Conservation (phyloP, 2,329 filamentous ascomycete species). For the Xylaria sp. region DNA sequence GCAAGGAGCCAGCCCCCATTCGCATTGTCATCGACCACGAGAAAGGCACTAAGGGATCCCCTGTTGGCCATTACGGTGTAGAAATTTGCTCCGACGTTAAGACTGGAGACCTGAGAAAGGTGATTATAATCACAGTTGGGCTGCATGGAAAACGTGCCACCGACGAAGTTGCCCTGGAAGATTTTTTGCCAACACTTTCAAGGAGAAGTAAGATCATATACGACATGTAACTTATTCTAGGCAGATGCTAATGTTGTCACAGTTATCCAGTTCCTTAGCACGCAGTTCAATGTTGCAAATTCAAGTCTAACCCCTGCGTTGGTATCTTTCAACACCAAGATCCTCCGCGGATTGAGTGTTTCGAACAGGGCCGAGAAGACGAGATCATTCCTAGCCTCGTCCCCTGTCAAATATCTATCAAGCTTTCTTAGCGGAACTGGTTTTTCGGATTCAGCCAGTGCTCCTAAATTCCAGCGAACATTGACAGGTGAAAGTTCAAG, state of each 20-base stretch:
- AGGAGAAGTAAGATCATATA: slow-evolving; percentile 69
- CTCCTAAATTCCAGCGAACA: slow-evolving; percentile 57
- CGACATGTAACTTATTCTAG: neutral
- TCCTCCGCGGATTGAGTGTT: slow-evolving; percentile 76
- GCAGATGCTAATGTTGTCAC: slow-evolving; percentile 48
- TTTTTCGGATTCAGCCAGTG: slow-evolving; percentile 54
- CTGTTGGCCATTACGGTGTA: slow-evolving; percentile 74
- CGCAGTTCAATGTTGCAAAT: slow-evolving; percentile 76
- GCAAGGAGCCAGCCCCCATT: slow-evolving; percentile 74
- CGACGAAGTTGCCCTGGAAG: slow-evolving; percentile 77
- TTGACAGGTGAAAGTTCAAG: slow-evolving; percentile 51
- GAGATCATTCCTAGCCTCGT: slow-evolving; percentile 78
- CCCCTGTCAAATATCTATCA: slow-evolving; percentile 89
- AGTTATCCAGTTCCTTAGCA: slow-evolving; percentile 79
- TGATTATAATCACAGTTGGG: slow-evolving; percentile 67
- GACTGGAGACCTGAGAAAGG: slow-evolving; percentile 62
- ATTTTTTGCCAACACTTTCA: slow-evolving; percentile 80
- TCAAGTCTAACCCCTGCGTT: slow-evolving; percentile 72
- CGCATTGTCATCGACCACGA: slow-evolving; percentile 79
- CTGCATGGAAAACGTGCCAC: slow-evolving; percentile 76
- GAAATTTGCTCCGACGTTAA: slow-evolving; percentile 76
- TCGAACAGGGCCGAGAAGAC: slow-evolving; percentile 72
- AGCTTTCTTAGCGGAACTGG: slow-evolving; percentile 76
- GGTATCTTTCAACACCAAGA: slow-evolving; percentile 81
- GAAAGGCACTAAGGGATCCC: slow-evolving; percentile 72